These are phyloP conservation scores for Trifolium subterraneum DNA, from an alignment of 306 rosid species.

Conservation along the genomic window DNA sequence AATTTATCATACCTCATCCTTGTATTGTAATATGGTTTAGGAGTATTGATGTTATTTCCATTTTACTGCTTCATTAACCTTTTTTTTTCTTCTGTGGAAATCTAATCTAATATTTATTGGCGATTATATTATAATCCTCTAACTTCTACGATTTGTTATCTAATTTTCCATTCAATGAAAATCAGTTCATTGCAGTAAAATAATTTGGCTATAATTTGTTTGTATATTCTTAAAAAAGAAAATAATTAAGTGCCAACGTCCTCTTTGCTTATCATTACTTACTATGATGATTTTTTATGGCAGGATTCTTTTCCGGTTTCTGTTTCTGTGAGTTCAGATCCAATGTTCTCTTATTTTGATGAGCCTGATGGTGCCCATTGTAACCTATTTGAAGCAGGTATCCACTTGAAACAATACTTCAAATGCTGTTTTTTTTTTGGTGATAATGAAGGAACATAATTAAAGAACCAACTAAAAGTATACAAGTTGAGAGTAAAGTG, in stretches of 20 bases:
- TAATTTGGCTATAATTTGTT: neutral
- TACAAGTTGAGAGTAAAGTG: neutral
- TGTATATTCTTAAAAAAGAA: slow-evolving; percentile 7
- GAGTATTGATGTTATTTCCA: slow-evolving; percentile 3
- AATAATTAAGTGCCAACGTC: neutral
- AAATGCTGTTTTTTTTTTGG: neutral
- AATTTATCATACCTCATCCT: neutral
- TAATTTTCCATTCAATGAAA: slow-evolving; percentile 29
- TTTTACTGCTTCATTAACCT: neutral
- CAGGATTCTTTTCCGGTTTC: slow-evolving; percentile 35
- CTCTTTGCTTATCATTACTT: slow-evolving; percentile 12
- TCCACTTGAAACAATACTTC: neutral
- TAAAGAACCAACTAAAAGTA: slow-evolving; percentile 5
- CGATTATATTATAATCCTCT: neutral
- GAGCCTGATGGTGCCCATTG: slow-evolving; percentile 1
- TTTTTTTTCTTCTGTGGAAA: neutral
- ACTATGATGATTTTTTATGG: slow-evolving; percentile 29
- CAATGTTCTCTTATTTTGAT: slow-evolving; percentile 6
- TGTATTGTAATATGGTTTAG: slow-evolving; percentile 17
- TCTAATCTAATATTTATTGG: slow-evolving; percentile 11
- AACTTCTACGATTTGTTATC: slow-evolving; percentile 6
- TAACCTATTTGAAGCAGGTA: slow-evolving; percentile 43
- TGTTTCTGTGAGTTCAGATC: slow-evolving; percentile 16
- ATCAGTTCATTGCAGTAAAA: slow-evolving; percentile 4
- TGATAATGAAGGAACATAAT: neutral